Base-by-base conservation (phyloP, 106 monocot species). In the Iris macrosiphon region DNA sequence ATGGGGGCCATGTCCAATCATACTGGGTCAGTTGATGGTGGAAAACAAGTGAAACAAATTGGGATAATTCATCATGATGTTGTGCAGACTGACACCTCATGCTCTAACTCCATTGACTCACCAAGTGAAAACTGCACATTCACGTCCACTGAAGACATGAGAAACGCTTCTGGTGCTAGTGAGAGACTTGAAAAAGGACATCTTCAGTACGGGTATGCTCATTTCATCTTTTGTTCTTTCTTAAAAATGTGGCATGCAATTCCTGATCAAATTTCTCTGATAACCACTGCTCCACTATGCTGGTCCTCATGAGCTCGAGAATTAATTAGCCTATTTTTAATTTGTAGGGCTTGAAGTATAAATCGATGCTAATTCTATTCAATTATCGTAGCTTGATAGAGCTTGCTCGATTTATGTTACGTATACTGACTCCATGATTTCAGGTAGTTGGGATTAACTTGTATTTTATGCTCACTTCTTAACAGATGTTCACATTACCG, bases 401-500 rank as follows among this genome's bases (percentile, higher is more conserved):
- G n/a, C n/a, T n/a, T n/a, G n/a, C n/a, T n/a, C n/a, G n/a, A n/a
- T n/a, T n/a, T n/a, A n/a, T n/a, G n/a, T n/a, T n/a, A n/a, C n/a
- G n/a, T n/a, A n/a, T n/a, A n/a, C n/a, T n/a, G n/a, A n/a, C n/a
- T n/a, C n/a, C n/a, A n/a, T n/a, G n/a, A n/a, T n/a, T n/a, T n/a
- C n/a, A n/a, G n/a, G n/a, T n/a, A n/a, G n/a, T n/a, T n/a, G n/a
- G n/a, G n/a, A n/a, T n/a, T n/a, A n/a, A n/a, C n/a, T n/a, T n/a
- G n/a, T n/a, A n/a, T n/a, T n/a, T n/a, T n/a, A n/a, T n/a, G n/a
- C n/a, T n/a, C n/a, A n/a, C n/a, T n/a, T n/a, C n/a, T n/a, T 81
- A 11, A 23, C 62, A 83, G 83, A 17, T 83, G 83, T 67, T 17
- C 61, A 39, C 83, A 83, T 63, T 83, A 83, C 34, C 65, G 53